Percentiles rank a stretch among this genome's conserved stretches.
Evolutionary conservation across 371 early-diverging fungal species (phyloP).

Genomic region (Conidiobolus incongruus): DNA sequence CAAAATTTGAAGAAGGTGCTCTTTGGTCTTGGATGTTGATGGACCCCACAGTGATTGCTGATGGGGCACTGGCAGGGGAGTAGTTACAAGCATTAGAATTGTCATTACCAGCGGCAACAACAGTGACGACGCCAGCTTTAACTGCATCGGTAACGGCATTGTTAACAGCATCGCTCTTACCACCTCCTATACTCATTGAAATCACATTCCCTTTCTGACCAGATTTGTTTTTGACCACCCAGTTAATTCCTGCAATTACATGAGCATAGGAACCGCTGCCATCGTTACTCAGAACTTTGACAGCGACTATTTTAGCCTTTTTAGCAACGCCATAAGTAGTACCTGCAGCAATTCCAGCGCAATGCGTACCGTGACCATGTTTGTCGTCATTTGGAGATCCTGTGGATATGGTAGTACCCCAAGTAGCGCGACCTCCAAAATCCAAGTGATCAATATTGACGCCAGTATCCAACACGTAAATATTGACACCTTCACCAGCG

Average conservation of each 20-base stretch:
- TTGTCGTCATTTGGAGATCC: constrained; percentile 13
- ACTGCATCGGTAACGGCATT: constrained; percentile 13
- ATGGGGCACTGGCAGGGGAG: constrained; percentile 25
- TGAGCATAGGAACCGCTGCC: constrained; percentile 8
- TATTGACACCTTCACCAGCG: constrained; percentile 33
- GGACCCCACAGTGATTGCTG: constrained; percentile 37
- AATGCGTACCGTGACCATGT: constrained; percentile 56
- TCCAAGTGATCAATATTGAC: constrained; percentile 46
- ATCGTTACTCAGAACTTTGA: constrained; percentile 62
- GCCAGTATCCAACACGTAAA: constrained; percentile 54
- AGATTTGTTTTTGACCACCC: constrained; percentile 1
- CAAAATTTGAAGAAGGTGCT: constrained; percentile 46
- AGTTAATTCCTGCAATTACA: constrained; percentile 8
- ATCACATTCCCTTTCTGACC: constrained; percentile 19
- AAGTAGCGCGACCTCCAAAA: constrained; percentile 51
- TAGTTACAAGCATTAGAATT: constrained; percentile 22
- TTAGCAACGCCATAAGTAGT: constrained; percentile 79
- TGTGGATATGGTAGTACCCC: constrained; percentile 48
- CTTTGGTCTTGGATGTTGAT: constrained; percentile 22
- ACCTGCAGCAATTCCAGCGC: constrained; percentile 86
- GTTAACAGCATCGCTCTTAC: constrained; percentile 24
- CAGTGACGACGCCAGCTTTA: constrained; percentile 20
- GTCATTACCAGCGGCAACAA: constrained; percentile 40
- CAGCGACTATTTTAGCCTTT: constrained; percentile 69
- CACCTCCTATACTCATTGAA: constrained; percentile 49